These are phyloP conservation scores for Entomortierella parvispora DNA, from an alignment of 192 early-diverging fungal species.

Conservation along the genomic window DNA sequence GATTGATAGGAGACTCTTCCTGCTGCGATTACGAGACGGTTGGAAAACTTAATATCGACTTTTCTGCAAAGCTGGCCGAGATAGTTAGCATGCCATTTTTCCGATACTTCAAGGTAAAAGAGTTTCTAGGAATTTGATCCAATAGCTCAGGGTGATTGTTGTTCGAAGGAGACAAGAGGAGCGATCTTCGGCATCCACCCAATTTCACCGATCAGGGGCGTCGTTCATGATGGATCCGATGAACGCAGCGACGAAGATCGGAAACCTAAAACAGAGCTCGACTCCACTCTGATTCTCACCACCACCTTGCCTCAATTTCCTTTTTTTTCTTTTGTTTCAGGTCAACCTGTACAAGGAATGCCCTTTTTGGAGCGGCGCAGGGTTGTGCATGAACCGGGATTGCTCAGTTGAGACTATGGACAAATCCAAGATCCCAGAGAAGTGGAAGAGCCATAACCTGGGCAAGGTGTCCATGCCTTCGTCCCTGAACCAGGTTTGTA, in stretches of 20 bases:
- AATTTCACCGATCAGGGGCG: too few species aligned
- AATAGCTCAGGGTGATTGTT: background rate
- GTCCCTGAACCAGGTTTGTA: slow-evolving; percentile 16
- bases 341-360: slow-evolving; percentile 79
- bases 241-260: too few species aligned
- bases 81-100: slow-evolving; percentile 92
- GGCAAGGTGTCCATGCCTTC: slow-evolving; percentile 29
- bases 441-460: slow-evolving; percentile 24
- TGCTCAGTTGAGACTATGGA: slow-evolving; percentile 77
- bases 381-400: slow-evolving; percentile 69
- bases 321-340: slow-evolving; percentile 25
- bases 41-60: slow-evolving; percentile 78
- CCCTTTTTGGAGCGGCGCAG: slow-evolving; percentile 76
- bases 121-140: background rate
- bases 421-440: slow-evolving; percentile 52
- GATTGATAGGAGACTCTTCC: slow-evolving; percentile 67
- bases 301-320: background rate
- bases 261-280: too few species aligned
- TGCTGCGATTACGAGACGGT: slow-evolving; percentile 80
- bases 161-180: background rate
- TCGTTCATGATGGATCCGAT: too few species aligned
- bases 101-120: slow-evolving; percentile 84
- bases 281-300: background rate
- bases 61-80: slow-evolving; percentile 73
- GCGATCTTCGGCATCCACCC: background rate